Evolutionary conservation across 495 filamentous ascomycete species (phyloP).

Genomic region (Lichina pygmaea): DNA sequence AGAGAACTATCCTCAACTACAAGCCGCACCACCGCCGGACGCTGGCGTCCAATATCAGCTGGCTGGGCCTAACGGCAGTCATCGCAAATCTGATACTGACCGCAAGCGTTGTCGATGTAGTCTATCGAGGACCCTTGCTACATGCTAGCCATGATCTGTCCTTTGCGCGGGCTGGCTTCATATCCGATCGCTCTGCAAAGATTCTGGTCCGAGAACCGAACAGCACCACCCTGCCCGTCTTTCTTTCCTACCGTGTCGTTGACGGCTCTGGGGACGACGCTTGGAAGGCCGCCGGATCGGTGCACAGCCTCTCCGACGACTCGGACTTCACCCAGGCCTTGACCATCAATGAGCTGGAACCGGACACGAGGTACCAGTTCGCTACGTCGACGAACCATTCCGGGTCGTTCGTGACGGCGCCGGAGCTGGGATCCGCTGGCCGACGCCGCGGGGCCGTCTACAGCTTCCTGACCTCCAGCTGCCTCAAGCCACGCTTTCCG

Average conservation of each 20-base stretch:
- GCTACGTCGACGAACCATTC: conserved; percentile 44
- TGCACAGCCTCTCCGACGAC: conserved; percentile 35
- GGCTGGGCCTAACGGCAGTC: conserved; percentile 34
- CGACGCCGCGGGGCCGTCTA: conserved; percentile 29
- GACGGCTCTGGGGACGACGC: conserved; percentile 17
- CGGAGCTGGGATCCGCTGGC: conserved; percentile 28
- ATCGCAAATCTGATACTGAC: conserved; percentile 41
- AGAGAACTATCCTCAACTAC: too few relatives aligned
- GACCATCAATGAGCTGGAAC: conserved; percentile 22
- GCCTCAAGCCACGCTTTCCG: conserved; percentile 71
- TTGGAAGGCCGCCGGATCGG: conserved; percentile 40
- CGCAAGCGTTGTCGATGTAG: conserved; percentile 40
- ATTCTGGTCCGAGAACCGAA: conserved; percentile 69
- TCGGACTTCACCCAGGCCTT: conserved; percentile 62
- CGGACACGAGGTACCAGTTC: conserved; percentile 52
- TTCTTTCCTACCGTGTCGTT: conserved; percentile 28
- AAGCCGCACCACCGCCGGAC: too few relatives aligned
- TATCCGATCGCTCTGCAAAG: conserved; percentile 55
- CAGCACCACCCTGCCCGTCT: conserved; percentile 41
- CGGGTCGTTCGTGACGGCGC: conserved; percentile 50
- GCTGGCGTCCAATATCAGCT: conserved; percentile 25
- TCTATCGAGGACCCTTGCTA: conserved; percentile 37
- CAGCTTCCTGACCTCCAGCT: conserved; percentile 75
- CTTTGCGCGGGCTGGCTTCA: conserved; percentile 63
- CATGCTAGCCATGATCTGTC: conserved; percentile 49